A percentile compares a stretch with the other conserved stretches of the same genome.
Conservation (phyloP, 2,329 filamentous ascomycete species). For the Ambrosiella beaveri region DNA sequence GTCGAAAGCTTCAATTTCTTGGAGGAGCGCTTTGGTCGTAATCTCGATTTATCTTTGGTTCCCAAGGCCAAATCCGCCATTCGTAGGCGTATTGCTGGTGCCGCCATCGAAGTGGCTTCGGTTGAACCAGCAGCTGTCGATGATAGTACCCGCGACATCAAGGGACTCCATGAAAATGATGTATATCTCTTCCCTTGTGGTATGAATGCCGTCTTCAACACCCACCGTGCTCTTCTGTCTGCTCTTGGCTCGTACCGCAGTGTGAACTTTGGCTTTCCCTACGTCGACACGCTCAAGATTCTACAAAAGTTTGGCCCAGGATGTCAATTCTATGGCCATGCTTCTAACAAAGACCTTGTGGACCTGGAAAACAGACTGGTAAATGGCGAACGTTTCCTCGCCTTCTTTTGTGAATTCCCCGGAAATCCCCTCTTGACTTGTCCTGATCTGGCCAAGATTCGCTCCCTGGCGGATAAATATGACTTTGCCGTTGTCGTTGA, state of each 20-base stretch:
- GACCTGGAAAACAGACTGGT: conserved; percentile 59
- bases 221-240: conserved; percentile 56
- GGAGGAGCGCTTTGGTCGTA: conserved; percentile 86
- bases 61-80: conserved; percentile 74
- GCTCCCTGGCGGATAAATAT: conserved; percentile 60
- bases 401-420: conserved; percentile 87
- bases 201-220: conserved; percentile 90
- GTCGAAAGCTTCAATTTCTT: conserved; percentile 66
- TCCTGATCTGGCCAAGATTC: conserved; percentile 71
- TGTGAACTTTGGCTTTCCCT: conserved; percentile 91
- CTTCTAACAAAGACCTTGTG: conserved; percentile 60
- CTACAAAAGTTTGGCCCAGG: conserved; percentile 87
- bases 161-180: conserved; percentile 63
- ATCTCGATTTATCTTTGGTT: conserved; percentile 64
- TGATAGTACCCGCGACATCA: conserved; percentile 34
- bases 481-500: conserved; percentile 85
- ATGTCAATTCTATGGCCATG: conserved; percentile 72
- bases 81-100: conserved; percentile 71
- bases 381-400: conserved; percentile 59
- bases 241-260: conserved; percentile 51
- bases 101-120: conserved; percentile 45
- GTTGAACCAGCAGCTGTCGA: conserved; percentile 13
- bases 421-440: conserved; percentile 78
- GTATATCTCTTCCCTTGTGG: conserved; percentile 78
- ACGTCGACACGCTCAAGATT: conserved; percentile 91